Conservation (phyloP, 1,284 basidiomycete genomes). For the Psilocybe mexicana region DNA sequence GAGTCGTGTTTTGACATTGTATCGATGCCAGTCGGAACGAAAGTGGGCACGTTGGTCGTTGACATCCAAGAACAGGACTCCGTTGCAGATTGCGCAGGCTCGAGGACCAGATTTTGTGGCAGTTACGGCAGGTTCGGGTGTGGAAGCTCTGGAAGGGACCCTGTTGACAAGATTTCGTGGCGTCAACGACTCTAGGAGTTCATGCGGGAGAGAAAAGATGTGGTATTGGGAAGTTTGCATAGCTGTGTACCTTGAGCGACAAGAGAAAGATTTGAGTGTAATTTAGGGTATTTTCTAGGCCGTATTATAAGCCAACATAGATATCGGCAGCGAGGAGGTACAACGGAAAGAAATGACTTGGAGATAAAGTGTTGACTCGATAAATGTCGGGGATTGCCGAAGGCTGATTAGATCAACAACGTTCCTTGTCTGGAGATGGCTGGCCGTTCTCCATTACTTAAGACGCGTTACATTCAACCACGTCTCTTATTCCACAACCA, state of each 20-base stretch:
- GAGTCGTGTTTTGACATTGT: conserved; percentile 88
- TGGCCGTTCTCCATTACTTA: not conserved
- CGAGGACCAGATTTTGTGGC: conserved; percentile 43
- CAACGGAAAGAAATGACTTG: conserved; percentile 9
- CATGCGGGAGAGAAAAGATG: conserved; percentile 66
- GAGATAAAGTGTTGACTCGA: conserved; percentile 12
- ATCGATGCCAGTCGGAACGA: conserved; percentile 96
- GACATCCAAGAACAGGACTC: conserved; percentile 69
- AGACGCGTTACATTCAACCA: not conserved
- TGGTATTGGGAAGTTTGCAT: conserved; percentile 57
- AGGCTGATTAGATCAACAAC: not conserved
- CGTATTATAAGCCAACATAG: not conserved
- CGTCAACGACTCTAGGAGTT: conserved; percentile 67
- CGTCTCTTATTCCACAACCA: not conserved
- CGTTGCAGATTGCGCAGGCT: conserved; percentile 79
- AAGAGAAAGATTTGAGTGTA: not conserved
- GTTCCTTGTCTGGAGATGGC: not conserved
- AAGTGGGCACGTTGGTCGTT: conserved; percentile 88
- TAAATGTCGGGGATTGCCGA: conserved; percentile 16
- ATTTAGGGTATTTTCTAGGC: not conserved
- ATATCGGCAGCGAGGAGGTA: conserved; percentile 1
- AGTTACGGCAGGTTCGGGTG: conserved; percentile 30
- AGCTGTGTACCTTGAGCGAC: not conserved
- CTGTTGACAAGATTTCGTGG: conserved; percentile 57
- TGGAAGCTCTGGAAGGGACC: conserved; percentile 29